Evolutionary conservation across 768 basidiomycete species (phyloP).

Genomic region (Lentinula lateritia): DNA sequence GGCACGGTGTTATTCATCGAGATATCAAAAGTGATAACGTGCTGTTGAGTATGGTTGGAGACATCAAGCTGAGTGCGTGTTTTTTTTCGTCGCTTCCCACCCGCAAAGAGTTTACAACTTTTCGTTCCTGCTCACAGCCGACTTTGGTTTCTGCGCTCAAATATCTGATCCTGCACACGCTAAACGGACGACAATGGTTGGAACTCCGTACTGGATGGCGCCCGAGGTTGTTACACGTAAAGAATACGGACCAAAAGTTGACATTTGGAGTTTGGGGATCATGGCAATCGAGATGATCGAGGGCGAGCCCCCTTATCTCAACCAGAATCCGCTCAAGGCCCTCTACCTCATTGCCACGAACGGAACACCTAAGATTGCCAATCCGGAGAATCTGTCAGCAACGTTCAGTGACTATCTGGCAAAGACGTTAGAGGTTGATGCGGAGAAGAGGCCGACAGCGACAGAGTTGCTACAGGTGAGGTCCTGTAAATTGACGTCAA

Average conservation of each 20-base stretch:
- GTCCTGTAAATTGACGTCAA: background rate
- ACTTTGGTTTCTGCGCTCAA: slow-evolving; percentile 98
- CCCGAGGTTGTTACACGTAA: slow-evolving; percentile 97
- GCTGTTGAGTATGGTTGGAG: slow-evolving; percentile 84
- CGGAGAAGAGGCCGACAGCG: slow-evolving; percentile 88
- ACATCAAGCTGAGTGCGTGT: slow-evolving; percentile 94
- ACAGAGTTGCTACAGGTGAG: slow-evolving; percentile 72
- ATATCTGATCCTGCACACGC: slow-evolving; percentile 85
- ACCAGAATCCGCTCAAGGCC: slow-evolving; percentile 95
- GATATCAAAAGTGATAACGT: slow-evolving; percentile 99
- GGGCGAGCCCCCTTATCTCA: slow-evolving; percentile 93
- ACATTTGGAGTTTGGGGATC: slow-evolving; percentile 95
- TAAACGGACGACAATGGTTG: slow-evolving; percentile 97
- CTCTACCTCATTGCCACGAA: slow-evolving; percentile 98
- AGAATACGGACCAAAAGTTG: slow-evolving; percentile 98
- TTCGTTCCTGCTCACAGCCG: slow-evolving; percentile 47
- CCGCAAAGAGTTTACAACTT: background rate
- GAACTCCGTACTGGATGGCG: slow-evolving; percentile 99
- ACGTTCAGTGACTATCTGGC: slow-evolving; percentile 89
- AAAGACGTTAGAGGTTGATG: slow-evolving; percentile 88
- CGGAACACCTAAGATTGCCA: slow-evolving; percentile 93
- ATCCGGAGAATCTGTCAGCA: slow-evolving; percentile 66
- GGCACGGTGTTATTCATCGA: slow-evolving; percentile 95
- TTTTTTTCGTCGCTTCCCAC: background rate
- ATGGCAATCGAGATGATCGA: slow-evolving; percentile 99